Base-by-base conservation (phyloP, 1,139 yeast species). In the Hemisphaericaspora subhashii region DNA sequence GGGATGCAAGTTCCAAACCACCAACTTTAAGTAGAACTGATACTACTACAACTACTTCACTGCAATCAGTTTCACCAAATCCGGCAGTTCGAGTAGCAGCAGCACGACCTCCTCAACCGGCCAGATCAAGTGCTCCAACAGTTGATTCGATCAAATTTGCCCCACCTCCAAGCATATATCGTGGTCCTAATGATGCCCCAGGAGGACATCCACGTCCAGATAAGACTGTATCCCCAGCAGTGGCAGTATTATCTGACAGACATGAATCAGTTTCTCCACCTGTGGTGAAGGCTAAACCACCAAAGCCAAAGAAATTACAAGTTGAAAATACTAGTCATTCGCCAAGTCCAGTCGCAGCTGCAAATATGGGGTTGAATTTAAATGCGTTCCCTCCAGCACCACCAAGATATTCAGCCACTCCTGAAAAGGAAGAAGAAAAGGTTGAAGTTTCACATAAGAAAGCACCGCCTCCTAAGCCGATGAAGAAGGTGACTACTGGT, bases 381-480 rank as follows among this genome's bases (percentile, higher is more conserved):
- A 38, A 30, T 22, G 33, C 36, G 7, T 25, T 36, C 4, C 54
- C 53, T 10, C 53, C 52, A 6, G 53, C 56, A 7, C 46, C 50
- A 8, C 24, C 49, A 1, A 35, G 53, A 13, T 8, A 22, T 22
- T 31, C 35, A 6, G 17, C 27, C 5, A 23, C 35, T 12, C 40
- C 49, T 21, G 33, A 39, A 6, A 35, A 27, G 20, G 31, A 26
- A 6, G 38, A 34, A 27, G 34, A 30, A 27, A 26, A 38, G 9
- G 22, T 35, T 22, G 37, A 18, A 10, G 16, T 40, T 7, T 14
- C 40, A 2, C 43, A 36, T 8, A 58, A 55, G 43, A 66, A 63
- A 41, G 51, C 53, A 2, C 68, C 73, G 9, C 73, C 73, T 3
- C 73, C 72, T 16, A 69, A 68, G 33, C 74, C 75, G 1, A 43